These are phyloP conservation scores for Phaeolepiota aurea DNA, from an alignment of 768 basidiomycete genomes.

Conservation along the genomic window DNA sequence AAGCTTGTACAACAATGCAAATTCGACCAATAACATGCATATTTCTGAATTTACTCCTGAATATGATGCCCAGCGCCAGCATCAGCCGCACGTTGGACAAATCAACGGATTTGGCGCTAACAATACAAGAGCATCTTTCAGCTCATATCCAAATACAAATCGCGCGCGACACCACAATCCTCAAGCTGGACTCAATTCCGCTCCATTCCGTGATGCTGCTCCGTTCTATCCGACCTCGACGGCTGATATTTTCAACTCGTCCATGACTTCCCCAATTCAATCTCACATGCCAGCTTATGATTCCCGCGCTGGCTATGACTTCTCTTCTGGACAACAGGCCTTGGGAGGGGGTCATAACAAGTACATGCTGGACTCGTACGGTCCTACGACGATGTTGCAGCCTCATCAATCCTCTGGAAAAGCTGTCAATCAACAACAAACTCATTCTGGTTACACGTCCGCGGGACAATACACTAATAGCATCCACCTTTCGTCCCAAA, in stretches of 20 bases:
- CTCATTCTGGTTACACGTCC: constrained; percentile 16
- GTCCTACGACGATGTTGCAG: constrained; percentile 11
- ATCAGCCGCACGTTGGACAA: constrained; percentile 21
- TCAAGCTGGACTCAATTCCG: constrained; percentile 22
- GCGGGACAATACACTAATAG: constrained; percentile 20
- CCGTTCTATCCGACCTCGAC: constrained; percentile 21
- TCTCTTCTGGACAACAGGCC: constrained; percentile 16
- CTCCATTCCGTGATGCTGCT: constrained; percentile 26
- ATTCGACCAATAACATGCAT: constrained; percentile 26
- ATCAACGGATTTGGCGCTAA: constrained; percentile 22
- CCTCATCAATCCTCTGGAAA: constrained; percentile 15
- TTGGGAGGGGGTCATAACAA: constrained; percentile 18
- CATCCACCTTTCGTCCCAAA: constrained; percentile 58
- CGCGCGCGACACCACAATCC: constrained; percentile 30
- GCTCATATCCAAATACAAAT: constrained; percentile 31
- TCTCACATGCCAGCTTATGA: constrained; percentile 28
- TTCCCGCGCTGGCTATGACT: constrained; percentile 26
- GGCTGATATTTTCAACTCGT: constrained; percentile 22
- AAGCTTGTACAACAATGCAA: constrained; percentile 24
- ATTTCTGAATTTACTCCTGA: constrained; percentile 29
- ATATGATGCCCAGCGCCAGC: constrained; percentile 27
- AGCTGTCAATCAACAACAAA: constrained; percentile 20
- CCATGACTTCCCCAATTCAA: constrained; percentile 31
- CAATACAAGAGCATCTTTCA: constrained; percentile 26
- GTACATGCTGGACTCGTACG: constrained; percentile 22